Evolutionary conservation across 306 rosid genomes (phyloP).

Genomic region (Gastrolobium villosum): DNA sequence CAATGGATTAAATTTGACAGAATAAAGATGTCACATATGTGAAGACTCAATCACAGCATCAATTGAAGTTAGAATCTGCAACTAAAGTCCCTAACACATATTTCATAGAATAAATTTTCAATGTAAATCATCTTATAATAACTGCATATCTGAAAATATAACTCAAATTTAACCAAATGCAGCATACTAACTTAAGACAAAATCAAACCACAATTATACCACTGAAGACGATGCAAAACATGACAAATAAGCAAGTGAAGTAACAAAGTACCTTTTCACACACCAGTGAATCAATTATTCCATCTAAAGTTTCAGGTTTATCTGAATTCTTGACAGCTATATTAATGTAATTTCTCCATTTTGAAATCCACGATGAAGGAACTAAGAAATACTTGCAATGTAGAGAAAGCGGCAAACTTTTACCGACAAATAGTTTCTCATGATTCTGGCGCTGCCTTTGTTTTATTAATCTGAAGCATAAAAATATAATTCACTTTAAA

Average conservation of each 20-base stretch:
- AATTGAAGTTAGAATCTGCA: slow-evolving; percentile 35
- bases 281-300: slow-evolving; percentile 62
- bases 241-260: slow-evolving; percentile 24
- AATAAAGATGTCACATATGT: slow-evolving; percentile 30
- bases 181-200: background rate
- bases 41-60: slow-evolving; percentile 3
- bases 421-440: slow-evolving; percentile 80
- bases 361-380: slow-evolving; percentile 87
- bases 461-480: slow-evolving; percentile 72
- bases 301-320: slow-evolving; percentile 80
- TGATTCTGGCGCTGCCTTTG: slow-evolving; percentile 91
- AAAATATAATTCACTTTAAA: slow-evolving; percentile 47
- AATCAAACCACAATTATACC: slow-evolving; percentile 5
- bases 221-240: slow-evolving; percentile 30
- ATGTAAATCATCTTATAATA: slow-evolving; percentile 21
- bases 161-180: slow-evolving; percentile 36
- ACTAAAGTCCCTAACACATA: slow-evolving; percentile 19
- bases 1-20: slow-evolving; percentile 32
- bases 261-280: slow-evolving; percentile 83
- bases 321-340: slow-evolving; percentile 67
- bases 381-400: slow-evolving; percentile 85
- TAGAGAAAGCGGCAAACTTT: slow-evolving; percentile 67
- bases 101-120: slow-evolving; percentile 39
- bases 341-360: slow-evolving; percentile 78
- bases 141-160: background rate